Conservation (phyloP, 805 yeast species). For the Candida coquimbonensis region DNA sequence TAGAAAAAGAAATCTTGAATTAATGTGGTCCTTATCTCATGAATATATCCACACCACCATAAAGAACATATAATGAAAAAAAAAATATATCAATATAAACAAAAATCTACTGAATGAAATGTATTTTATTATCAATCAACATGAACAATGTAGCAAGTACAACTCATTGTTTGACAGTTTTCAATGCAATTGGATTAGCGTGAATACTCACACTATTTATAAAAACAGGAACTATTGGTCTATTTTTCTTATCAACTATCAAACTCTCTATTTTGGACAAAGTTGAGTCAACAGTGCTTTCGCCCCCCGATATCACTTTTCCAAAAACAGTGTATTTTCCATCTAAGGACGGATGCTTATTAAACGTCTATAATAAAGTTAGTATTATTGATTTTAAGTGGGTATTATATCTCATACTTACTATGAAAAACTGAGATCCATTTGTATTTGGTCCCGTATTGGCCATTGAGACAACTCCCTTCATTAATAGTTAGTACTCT, state of each 20-base stretch:
- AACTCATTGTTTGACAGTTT: neutral
- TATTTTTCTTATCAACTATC: slow-evolving; percentile 29
- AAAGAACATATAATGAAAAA: no score
- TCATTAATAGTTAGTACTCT: neutral
- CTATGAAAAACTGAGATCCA: slow-evolving; percentile 63
- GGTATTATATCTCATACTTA: neutral
- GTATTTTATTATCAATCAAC: no score
- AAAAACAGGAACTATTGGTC: slow-evolving; percentile 26
- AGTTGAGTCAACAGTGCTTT: slow-evolving; percentile 22
- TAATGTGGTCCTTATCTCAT: neutral
- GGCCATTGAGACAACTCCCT: slow-evolving; percentile 63
- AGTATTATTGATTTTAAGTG: neutral
- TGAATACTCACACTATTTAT: slow-evolving; percentile 31
- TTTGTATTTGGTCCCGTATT: slow-evolving; percentile 62
- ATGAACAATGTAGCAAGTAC: no score
- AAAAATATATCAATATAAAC: no score
- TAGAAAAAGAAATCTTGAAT: neutral
- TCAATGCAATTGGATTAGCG: slow-evolving; percentile 36
- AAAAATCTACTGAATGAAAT: no score
- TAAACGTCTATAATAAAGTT: slow-evolving; percentile 48
- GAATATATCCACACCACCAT: no score
- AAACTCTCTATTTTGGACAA: slow-evolving; percentile 20
- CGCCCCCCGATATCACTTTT: slow-evolving; percentile 53
- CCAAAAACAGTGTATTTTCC: slow-evolving; percentile 70
- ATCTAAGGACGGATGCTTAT: slow-evolving; percentile 75